These are phyloP conservation scores for Phyllostachys edulis DNA, from an alignment of 176 grass and related monocot genomes.

Conservation along the genomic window DNA sequence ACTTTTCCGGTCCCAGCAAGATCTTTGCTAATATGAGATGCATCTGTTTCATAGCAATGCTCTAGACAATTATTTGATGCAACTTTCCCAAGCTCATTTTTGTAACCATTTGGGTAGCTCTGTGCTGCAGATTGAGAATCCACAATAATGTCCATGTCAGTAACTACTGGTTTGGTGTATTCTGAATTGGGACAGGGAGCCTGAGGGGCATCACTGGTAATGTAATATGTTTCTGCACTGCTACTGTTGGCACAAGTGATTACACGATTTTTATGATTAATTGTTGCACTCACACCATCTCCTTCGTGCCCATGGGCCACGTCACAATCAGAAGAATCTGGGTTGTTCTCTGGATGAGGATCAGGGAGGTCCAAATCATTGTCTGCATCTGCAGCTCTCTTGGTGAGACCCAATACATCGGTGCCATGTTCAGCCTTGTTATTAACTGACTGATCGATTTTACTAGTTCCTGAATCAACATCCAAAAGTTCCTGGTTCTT, in stretches of 20 bases:
- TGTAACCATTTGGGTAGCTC: slow-evolving; percentile 25
- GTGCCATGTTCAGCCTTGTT: slow-evolving; percentile 30
- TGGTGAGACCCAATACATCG: slow-evolving; percentile 11
- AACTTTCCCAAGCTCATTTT: slow-evolving; percentile 34
- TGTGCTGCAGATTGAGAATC: slow-evolving; percentile 33
- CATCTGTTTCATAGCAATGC: slow-evolving; percentile 36
- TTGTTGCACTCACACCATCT: slow-evolving; percentile 25
- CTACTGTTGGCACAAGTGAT: slow-evolving; percentile 39
- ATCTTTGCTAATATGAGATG: slow-evolving; percentile 36
- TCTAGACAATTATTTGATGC: slow-evolving; percentile 28
- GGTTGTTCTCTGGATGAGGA: slow-evolving; percentile 23
- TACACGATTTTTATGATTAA: slow-evolving; percentile 32
- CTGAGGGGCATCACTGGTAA: slow-evolving; percentile 19
- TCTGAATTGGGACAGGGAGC: slow-evolving; percentile 20
- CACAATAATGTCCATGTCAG: slow-evolving; percentile 20
- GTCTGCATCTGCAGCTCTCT: slow-evolving; percentile 11
- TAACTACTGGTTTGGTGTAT: slow-evolving; percentile 21
- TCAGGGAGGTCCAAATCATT: slow-evolving; percentile 11
- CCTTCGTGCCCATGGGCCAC: not conserved
- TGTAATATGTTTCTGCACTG: slow-evolving; percentile 41
- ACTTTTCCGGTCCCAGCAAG: slow-evolving; percentile 33
- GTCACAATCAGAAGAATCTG: not conserved
- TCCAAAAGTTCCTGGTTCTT: slow-evolving; percentile 47
- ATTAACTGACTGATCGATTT: slow-evolving; percentile 32
- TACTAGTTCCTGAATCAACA: slow-evolving; percentile 54